Evolutionary conservation across 768 basidiomycete species (phyloP), one percentile per base, ranked within the genome.

Genomic region (Mrakia gelida): DNA sequence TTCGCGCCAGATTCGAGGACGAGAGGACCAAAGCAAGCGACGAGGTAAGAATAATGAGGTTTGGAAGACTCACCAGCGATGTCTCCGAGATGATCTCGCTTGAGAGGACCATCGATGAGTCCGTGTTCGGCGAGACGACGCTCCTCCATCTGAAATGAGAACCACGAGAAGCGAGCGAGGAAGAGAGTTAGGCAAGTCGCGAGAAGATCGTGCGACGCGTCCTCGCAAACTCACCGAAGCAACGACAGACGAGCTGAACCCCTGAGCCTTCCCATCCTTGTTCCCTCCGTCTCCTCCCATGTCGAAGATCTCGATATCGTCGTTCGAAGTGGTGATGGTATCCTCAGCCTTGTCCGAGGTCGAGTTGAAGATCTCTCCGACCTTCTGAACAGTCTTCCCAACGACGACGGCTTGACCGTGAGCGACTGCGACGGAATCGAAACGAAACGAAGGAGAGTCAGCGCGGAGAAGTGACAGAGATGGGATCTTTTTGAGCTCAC

Each of bases 401-500:
- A 79, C 34, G 54, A 45, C 45, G 59, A 71, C 74, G 38, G 75
- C 52, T 34, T 79, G 74, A n/a, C 70, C 68, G 70, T 79, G 78
- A 32, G 67, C 26, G 34, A 79, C 74, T 75, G 49, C n/a, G 41
- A 23, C 11, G n/a, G 28, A n/a, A 26, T 9, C 3, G 16, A 7
- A 52, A 30, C 28, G 5, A 18, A 52, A 18, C n/a, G 49, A 52
- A 16, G 16, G 30, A 30, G 28, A n/a, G 45, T 34, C 49, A 75
- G 74, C 74, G 26, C 16, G 34, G 8, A 43, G 38, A 43, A 68
- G 38, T 2, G 43, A n/a, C 0, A 32, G 9, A 16, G 26, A 45
- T 1, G 30, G 18, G n/a, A n/a, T n/a, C n/a, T n/a, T 21, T 1
- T 2, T 0, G 28, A 16, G 80, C 84, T 80, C 73, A 84, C 84